Conservation (phyloP, 192 early-diverging fungal species). For the Rhizophagus prolifer region DNA sequence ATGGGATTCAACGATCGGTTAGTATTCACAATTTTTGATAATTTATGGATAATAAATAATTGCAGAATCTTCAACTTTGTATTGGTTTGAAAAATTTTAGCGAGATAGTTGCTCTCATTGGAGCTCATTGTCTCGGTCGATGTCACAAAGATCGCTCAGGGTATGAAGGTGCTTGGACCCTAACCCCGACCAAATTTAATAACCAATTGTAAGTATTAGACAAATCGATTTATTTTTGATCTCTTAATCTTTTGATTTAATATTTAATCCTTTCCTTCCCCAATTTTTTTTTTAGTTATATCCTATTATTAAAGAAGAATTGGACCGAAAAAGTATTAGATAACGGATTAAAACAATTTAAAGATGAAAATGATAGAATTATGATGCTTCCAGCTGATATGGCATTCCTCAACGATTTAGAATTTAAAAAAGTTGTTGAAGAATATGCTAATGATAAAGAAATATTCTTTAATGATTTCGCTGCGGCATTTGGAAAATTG, state of each 20-base stretch:
- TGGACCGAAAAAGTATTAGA: conserved; percentile 15
- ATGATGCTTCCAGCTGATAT: conserved; percentile 77
- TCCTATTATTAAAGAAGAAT: conserved; percentile 33
- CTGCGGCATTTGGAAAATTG: conserved; percentile 46
- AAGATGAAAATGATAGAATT: conserved; percentile 34
- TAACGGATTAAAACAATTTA: conserved; percentile 16
- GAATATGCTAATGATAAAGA: conserved; percentile 67
- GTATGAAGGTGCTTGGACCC: conserved; percentile 57
- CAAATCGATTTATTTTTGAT: background rate
- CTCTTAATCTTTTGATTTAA: conserved; percentile 39
- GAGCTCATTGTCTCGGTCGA: conserved; percentile 67
- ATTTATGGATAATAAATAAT: background rate
- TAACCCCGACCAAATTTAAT: conserved; percentile 43
- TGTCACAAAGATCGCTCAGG: conserved; percentile 64
- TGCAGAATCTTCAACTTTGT: no score
- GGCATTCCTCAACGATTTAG: conserved; percentile 54
- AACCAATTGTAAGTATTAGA: conserved; percentile 48
- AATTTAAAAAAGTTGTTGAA: conserved; percentile 57
- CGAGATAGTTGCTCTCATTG: conserved; percentile 68
- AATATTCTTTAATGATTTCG: conserved; percentile 58
- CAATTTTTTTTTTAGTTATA: conserved; percentile 30
- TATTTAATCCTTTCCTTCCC: conserved; percentile 17
- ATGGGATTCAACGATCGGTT: conserved; percentile 63
- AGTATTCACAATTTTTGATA: background rate
- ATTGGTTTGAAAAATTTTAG: conserved; percentile 31